Conservation (phyloP, 495 filamentous ascomycete species). For the Talaromyces trachyspermus region DNA sequence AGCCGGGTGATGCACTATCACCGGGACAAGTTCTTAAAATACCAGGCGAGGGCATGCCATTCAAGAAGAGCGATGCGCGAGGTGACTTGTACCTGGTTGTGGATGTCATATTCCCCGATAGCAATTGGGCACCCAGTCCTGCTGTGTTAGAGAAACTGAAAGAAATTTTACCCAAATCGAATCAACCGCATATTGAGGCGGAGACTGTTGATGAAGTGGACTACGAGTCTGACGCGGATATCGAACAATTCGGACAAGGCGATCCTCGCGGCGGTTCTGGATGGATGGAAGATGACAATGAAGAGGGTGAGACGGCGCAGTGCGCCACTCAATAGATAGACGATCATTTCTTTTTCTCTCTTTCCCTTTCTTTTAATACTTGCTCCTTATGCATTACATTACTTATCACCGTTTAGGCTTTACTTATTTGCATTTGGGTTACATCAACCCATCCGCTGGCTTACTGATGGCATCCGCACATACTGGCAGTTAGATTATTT, state of each 20-base stretch:
- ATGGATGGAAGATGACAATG: constrained; percentile 77
- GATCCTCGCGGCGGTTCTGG: constrained; percentile 65
- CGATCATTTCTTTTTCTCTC: not conserved
- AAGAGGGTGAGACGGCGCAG: constrained; percentile 52
- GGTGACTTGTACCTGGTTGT: constrained; percentile 85
- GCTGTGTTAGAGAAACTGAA: constrained; percentile 57
- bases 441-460: not conserved
- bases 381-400: not conserved
- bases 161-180: constrained; percentile 64
- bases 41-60: constrained; percentile 85
- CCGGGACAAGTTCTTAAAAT: constrained; percentile 82
- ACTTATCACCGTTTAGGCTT: not conserved
- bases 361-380: not conserved
- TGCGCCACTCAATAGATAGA: constrained; percentile 73
- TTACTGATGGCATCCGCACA: not conserved
- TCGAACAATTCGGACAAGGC: constrained; percentile 70
- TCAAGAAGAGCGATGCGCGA: constrained; percentile 71
- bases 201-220: constrained; percentile 81
- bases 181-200: constrained; percentile 45
- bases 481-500: not conserved
- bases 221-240: constrained; percentile 68
- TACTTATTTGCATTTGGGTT: not conserved
- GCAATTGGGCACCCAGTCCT: constrained; percentile 70
- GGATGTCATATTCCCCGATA: constrained; percentile 81
- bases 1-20: constrained; percentile 64